Evolutionary conservation across 108 stramenopile genomes (phyloP), one percentile per base, ranked within the genome.

Genomic region (Pseudonitzschia multiseries): DNA sequence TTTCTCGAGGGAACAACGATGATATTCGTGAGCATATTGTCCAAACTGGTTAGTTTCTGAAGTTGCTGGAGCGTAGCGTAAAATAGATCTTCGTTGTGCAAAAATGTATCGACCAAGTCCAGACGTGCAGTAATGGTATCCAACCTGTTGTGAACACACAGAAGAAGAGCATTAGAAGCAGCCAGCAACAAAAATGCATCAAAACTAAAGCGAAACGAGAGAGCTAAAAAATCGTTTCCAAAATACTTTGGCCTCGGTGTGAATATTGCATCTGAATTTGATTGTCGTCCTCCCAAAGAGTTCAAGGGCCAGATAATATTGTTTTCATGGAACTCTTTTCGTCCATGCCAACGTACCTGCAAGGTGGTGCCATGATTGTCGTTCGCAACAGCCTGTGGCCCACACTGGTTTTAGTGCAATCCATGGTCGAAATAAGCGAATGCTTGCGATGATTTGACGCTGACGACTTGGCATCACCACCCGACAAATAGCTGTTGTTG

Each of bases 321-420:
- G 36, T 36, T 36, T 6, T 36, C 36, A 6, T 36, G 36, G 2
- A 6, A 36, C 6, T 36, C 36, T n/a, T n/a, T n/a, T 36, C 6
- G 4, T 36, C 36, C 2, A 36, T 36, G 36, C 26, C 2, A 8
- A 26, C 54, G 54, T 56, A 56, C 54, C 54, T 68, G 56, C 79
- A 62, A 1, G 92, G 90, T 21, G 95, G 95, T 0, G 95, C 90
- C 86, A 93, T 92, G 33, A 96, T 70, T 78, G 87, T 96, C 12
- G 89, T 83, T 46, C 93, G 72, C 26, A 96, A 80, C 29, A 96
- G 77, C 10, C 91, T 86, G 46, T 79, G 79, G 29, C 95, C 95
- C 28, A 96, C 93, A 10, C 84, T 84, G 12, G 95, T 96, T 74
- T 93, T 92, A 24, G 95, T 96, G 40, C 84, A 87, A 72, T 96